These are phyloP conservation scores for Pestalotiopsis sp. DNA, from an alignment of 2,329 filamentous ascomycete species.

Conservation along the genomic window DNA sequence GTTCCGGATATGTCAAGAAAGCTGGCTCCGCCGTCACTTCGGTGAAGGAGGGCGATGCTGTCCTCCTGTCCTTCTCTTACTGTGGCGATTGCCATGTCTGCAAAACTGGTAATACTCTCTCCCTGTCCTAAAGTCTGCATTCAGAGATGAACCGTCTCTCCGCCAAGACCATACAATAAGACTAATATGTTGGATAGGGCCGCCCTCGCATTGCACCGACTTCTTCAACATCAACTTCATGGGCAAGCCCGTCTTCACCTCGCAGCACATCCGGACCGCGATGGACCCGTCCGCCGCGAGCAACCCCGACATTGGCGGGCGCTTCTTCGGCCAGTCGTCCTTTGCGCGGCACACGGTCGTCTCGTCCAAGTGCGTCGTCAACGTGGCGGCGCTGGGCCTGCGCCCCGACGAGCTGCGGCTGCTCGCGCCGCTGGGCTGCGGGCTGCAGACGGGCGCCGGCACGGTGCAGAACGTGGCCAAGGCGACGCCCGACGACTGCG, in stretches of 20 bases:
- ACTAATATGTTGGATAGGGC: constrained; percentile 22
- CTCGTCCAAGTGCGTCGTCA: constrained; percentile 12
- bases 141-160: neutral
- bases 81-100: constrained; percentile 50
- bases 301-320: constrained; percentile 39
- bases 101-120: constrained; percentile 22
- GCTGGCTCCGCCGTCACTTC: constrained; percentile 41
- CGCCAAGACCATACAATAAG: neutral
- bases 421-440: constrained; percentile 14
- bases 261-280: constrained; percentile 20
- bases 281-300: constrained; percentile 39
- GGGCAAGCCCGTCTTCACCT: constrained; percentile 43
- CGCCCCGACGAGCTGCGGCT: constrained; percentile 13
- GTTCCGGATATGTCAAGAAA: constrained; percentile 48
- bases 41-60: constrained; percentile 45
- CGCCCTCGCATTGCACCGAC: constrained; percentile 48
- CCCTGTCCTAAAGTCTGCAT: neutral
- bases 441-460: constrained; percentile 12
- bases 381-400: constrained; percentile 6
- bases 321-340: constrained; percentile 22
- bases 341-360: constrained; percentile 15
- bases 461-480: constrained; percentile 14
- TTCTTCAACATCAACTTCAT: constrained; percentile 55
- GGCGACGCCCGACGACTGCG: constrained; percentile 8
- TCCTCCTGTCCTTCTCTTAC: constrained; percentile 48